These are phyloP conservation scores for Gardenia jasminoides DNA, from an alignment of 257 asterid genomes.

Conservation along the genomic window DNA sequence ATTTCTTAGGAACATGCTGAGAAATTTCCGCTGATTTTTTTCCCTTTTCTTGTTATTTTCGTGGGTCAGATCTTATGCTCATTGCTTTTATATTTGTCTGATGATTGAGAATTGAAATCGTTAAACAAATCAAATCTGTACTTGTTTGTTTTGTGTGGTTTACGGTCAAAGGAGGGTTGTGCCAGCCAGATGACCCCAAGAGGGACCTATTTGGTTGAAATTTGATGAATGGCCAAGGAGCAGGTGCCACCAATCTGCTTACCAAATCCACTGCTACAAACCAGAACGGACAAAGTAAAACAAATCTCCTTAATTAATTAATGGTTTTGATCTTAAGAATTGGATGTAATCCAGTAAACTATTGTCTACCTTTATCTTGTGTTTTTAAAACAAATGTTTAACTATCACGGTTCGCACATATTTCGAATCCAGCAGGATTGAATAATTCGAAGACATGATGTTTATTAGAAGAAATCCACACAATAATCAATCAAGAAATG, in stretches of 20 bases:
- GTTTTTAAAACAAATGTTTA: too few species aligned
- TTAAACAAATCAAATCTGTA: not conserved
- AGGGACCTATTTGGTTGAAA: conserved; percentile 10
- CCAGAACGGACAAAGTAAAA: not conserved
- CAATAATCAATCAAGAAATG: too few species aligned
- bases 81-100: not conserved
- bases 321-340: too few species aligned
- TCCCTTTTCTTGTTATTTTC: not conserved
- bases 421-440: too few species aligned
- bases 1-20: not conserved
- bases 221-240: conserved; percentile 8
- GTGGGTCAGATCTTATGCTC: not conserved
- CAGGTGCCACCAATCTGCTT: not conserved
- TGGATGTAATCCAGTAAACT: too few species aligned
- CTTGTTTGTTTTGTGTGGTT: not conserved
- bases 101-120: not conserved
- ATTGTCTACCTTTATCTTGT: too few species aligned
- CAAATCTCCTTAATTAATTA: not conserved
- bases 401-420: too few species aligned
- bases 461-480: too few species aligned
- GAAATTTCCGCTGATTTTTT: not conserved
- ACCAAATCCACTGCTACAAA: conserved; percentile 11
- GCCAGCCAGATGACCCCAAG: not conserved
- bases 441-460: too few species aligned
- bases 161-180: not conserved